A percentile compares a stretch with the other conserved stretches of the same genome.
These are phyloP conservation scores for Periconia digitata DNA, from an alignment of 2,329 filamentous ascomycete species.

Conservation along the genomic window DNA sequence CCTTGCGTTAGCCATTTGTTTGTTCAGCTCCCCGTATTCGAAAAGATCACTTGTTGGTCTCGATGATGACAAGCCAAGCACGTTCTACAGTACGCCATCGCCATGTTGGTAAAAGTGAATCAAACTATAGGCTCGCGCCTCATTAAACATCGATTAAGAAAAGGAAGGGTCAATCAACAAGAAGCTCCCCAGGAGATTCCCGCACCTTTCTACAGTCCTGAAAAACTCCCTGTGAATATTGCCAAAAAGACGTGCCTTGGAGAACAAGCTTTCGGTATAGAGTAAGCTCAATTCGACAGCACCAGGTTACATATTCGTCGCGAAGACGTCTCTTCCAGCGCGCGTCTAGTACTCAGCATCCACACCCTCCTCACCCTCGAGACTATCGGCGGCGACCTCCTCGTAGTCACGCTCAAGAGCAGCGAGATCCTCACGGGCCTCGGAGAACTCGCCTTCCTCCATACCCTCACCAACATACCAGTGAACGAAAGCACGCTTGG, in stretches of 20 bases:
- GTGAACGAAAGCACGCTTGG: slow-evolving; percentile 99
- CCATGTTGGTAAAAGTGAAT: neutral
- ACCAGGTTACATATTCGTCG: slow-evolving; percentile 21
- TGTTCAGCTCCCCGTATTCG: too few relatives aligned
- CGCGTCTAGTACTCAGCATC: slow-evolving; percentile 84
- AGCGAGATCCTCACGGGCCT: slow-evolving; percentile 97
- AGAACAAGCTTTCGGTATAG: neutral
- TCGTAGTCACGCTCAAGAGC: slow-evolving; percentile 98
- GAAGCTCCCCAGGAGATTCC: slow-evolving; percentile 2
- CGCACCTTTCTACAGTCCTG: neutral
- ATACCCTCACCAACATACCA: slow-evolving; percentile 99
- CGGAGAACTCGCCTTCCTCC: slow-evolving; percentile 99
- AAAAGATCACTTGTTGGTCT: too few relatives aligned
- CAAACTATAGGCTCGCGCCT: slow-evolving; percentile 1
- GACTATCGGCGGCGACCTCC: slow-evolving; percentile 93
- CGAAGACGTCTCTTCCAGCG: slow-evolving; percentile 17
- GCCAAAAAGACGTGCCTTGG: neutral
- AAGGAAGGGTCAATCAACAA: neutral
- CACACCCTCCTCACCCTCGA: slow-evolving; percentile 80
- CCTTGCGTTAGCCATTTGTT: too few relatives aligned
- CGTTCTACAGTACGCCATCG: neutral
- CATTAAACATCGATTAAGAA: slow-evolving; percentile 5
- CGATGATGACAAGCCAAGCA: too few relatives aligned
- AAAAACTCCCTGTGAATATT: slow-evolving; percentile 1
- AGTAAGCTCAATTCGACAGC: slow-evolving; percentile 25